Evolutionary conservation across 306 rosid genomes (phyloP), one percentile per base, ranked within the genome.

Genomic region (Hylodesmum podocarpum): DNA sequence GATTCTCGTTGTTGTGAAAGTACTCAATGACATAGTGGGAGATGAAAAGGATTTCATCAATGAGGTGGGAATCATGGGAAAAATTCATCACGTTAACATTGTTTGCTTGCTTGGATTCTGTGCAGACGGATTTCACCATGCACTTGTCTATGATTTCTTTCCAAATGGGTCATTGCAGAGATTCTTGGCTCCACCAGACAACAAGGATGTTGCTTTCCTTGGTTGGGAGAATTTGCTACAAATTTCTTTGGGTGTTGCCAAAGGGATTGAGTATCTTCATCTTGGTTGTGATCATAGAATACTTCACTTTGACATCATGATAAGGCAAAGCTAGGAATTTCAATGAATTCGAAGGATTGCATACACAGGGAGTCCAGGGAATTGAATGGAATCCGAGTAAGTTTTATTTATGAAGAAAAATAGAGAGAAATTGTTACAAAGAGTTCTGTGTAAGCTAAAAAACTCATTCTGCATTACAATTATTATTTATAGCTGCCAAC

Each of bases 1-100:
- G 47, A 72, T 80, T 10, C 0, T n/a, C 0, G 81, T 81, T 8
- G 86, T 73, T 1, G 81, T 81, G 37, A 85, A 81, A 66, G n/a
- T 78, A 31, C 82, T 84, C 16, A 84, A 70, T 15, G 62, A 41
- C 0, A 44, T 75, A 19, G 66, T 70, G 1, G 49, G 34, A 7
- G 75, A 86, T 24, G 86, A 82, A 0, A 66, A 86, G 16, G 90
- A 81, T 47, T 86, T 86, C 47, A 83, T 86, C 1, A 86, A 83
- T 33, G 87, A 86, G 64, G 85, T 86, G 8, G 67, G 87, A 16
- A 68, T 58, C 2, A 76, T 83, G 18, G 85, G 85, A 2, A 69
- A 34, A 65, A 78, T 86, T 18, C 87, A 86, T 19, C 85, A 86
- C 12, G 65, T 83, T 18, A 79, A 86, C 22, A 70, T 86, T 24